Evolutionary conservation across 73 alveolate species (phyloP).

Genomic region (Halteria grandinella): DNA sequence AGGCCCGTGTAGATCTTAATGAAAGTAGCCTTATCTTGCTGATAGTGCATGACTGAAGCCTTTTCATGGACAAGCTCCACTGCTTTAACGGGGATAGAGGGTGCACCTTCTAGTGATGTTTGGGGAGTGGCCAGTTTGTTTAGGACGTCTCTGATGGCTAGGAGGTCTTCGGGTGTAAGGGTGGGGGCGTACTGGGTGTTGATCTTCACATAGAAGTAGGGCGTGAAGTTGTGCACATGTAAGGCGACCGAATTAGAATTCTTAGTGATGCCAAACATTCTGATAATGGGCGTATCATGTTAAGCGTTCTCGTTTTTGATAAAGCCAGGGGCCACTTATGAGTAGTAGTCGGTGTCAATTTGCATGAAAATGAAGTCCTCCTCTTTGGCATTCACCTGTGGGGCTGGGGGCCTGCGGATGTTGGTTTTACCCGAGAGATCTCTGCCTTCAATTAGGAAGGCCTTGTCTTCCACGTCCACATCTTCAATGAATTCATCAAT

Average conservation of each 20-base stretch:
- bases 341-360: slow-evolving; percentile 82
- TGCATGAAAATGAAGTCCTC: slow-evolving; percentile 83
- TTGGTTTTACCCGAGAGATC: slow-evolving; percentile 17
- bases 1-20: slow-evolving; percentile 82
- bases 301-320: slow-evolving; percentile 5
- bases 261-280: slow-evolving; percentile 96
- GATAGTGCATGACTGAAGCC: slow-evolving; percentile 82
- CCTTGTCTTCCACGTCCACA: slow-evolving; percentile 35
- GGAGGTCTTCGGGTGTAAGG: no score
- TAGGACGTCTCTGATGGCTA: slow-evolving; percentile 86
- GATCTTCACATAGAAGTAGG: no score
- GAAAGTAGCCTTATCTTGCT: slow-evolving; percentile 66
- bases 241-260: slow-evolving; percentile 95
- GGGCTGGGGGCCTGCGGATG: slow-evolving; percentile 51
- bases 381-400: slow-evolving; percentile 1
- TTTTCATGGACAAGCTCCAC: slow-evolving; percentile 84
- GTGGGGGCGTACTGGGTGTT: no score
- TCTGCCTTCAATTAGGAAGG: slow-evolving; percentile 51
- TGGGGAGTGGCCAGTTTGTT: not conserved
- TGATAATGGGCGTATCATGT: slow-evolving; percentile 73
- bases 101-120: slow-evolving; percentile 25
- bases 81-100: slow-evolving; percentile 19
- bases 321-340: slow-evolving; percentile 44
- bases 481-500: no score
- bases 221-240: slow-evolving; percentile 92